Evolutionary conservation across 148 eudicot genomes (phyloP).

Genomic region (Rhododendron vialii): DNA sequence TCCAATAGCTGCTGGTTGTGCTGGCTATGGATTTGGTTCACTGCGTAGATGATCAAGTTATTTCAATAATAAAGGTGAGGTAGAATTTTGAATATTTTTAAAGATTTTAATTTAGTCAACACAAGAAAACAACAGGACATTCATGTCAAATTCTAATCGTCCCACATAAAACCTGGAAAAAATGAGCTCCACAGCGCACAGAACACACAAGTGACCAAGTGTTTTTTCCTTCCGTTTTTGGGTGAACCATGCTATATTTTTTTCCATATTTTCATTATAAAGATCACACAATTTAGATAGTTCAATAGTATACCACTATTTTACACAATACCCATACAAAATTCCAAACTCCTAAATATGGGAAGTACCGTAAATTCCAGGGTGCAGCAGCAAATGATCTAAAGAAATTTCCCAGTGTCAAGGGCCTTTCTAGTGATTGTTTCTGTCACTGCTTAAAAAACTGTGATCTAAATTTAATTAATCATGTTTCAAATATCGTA

Average conservation of each 20-base stretch:
- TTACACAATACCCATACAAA: not conserved
- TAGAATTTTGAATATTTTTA: no score
- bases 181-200: not conserved
- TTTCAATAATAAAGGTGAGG: no score
- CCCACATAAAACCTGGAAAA: no score
- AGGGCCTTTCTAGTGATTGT: not conserved
- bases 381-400: not conserved
- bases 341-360: not conserved
- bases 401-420: not conserved
- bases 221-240: not conserved
- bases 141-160: no score
- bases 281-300: not conserved
- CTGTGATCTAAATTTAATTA: not conserved
- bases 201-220: not conserved
- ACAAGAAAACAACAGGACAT: no score
- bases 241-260: not conserved
- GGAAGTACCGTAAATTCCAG: not conserved
- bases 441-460: not conserved
- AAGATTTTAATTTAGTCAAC: no score
- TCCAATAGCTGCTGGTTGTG: no score
- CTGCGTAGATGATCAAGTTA: no score
- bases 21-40: no score
- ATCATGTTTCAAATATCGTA: not conserved
- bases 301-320: not conserved
- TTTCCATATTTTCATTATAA: not conserved